Evolutionary conservation across 1,284 basidiomycete species (phyloP).

Genomic region (Apiotrichum brassicae): DNA sequence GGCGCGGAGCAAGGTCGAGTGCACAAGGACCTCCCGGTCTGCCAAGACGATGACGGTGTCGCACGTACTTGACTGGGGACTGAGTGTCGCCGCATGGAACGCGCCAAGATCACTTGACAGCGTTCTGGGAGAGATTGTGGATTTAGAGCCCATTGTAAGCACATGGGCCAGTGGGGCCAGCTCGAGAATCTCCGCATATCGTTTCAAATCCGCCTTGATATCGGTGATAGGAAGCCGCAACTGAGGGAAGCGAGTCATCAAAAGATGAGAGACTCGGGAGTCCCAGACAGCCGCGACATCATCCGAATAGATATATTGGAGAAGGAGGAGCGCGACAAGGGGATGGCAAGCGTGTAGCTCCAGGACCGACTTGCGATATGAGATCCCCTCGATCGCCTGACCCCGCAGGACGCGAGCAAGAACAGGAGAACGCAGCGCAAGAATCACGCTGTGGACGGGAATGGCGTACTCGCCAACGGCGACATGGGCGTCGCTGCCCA

Average conservation of each 20-base stretch:
- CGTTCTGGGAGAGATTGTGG: slow-evolving; percentile 27
- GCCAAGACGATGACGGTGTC: slow-evolving; percentile 72
- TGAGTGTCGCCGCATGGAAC: slow-evolving; percentile 45
- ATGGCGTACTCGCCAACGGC: slow-evolving; percentile 34
- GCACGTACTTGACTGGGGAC: slow-evolving; percentile 23
- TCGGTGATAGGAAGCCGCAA: slow-evolving; percentile 50
- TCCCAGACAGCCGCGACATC: slow-evolving; percentile 80
- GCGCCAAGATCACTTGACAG: slow-evolving; percentile 38
- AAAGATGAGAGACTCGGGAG: slow-evolving; percentile 56
- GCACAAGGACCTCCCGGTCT: slow-evolving; percentile 62
- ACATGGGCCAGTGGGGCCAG: slow-evolving; percentile 38
- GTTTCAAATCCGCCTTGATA: slow-evolving; percentile 61
- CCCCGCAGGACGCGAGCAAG: slow-evolving; percentile 24
- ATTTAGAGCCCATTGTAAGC: slow-evolving; percentile 39
- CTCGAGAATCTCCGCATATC: slow-evolving; percentile 54
- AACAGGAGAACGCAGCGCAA: slow-evolving; percentile 30
- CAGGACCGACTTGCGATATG: background rate
- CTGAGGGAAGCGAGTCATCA: slow-evolving; percentile 50
- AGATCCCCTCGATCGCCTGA: slow-evolving; percentile 7
- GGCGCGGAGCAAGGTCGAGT: slow-evolving; percentile 71
- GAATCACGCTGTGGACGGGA: slow-evolving; percentile 39
- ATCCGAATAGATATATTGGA: slow-evolving; percentile 86
- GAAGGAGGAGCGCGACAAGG: slow-evolving; percentile 65
- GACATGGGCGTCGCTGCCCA: slow-evolving; percentile 39
- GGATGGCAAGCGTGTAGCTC: slow-evolving; percentile 32